A percentile compares a stretch with the other conserved stretches of the same genome.
phyloP scores from a whole-genome alignment of 2,329 filamentous ascomycete genomes.

The Penicillium sclerotigenum region DNA sequence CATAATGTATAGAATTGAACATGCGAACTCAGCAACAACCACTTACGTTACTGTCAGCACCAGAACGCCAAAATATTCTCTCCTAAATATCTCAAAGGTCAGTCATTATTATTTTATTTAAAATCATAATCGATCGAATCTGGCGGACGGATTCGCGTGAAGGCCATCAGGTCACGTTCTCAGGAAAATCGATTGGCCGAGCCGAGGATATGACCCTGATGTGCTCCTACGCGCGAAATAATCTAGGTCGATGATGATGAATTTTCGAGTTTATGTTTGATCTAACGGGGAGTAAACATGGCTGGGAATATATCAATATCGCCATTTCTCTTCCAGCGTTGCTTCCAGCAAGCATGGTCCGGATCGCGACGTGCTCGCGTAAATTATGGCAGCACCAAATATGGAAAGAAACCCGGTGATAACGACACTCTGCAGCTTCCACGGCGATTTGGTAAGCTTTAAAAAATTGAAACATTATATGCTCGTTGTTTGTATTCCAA shows the following conservation, averaged over 20 bases:
- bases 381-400: slow-evolving; percentile 3
- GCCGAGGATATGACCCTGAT: slow-evolving; percentile 1
- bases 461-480: background rate
- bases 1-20: background rate
- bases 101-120: too few species aligned
- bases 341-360: slow-evolving; percentile 11
- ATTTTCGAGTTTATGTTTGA: background rate
- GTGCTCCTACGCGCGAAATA: background rate
- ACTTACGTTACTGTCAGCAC: background rate
- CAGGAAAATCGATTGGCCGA: slow-evolving; percentile 2
- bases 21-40: background rate
- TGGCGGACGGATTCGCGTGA: background rate
- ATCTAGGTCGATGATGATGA: background rate
- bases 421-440: slow-evolving; percentile 20
- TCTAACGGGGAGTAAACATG: background rate
- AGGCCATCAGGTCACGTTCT: background rate
- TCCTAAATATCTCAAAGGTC: background rate
- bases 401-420: slow-evolving; percentile 4
- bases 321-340: slow-evolving; percentile 8
- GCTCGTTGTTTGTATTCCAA: background rate
- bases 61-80: background rate
- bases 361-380: slow-evolving; percentile 8
- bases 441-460: slow-evolving; percentile 27
- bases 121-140: background rate
- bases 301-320: slow-evolving; percentile 9